Conservation (phyloP, 2,329 filamentous ascomycete genomes). For the Colletotrichum sp. region DNA sequence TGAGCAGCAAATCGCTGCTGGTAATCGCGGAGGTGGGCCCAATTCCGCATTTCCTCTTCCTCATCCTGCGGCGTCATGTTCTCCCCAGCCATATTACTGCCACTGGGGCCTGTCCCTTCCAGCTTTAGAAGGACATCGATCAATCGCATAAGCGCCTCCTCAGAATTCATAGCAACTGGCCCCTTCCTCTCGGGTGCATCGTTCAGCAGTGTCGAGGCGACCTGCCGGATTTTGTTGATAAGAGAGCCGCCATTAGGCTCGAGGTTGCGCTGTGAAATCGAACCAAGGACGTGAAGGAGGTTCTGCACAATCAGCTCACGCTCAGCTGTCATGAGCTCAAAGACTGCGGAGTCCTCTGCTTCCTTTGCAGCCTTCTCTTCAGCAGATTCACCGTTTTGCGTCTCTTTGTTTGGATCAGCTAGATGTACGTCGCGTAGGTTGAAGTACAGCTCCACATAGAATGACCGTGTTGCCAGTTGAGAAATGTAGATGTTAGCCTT, state of each 20-base stretch:
- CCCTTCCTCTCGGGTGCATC: constrained; percentile 57
- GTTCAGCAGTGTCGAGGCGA: constrained; percentile 80
- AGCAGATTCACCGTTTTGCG: constrained; percentile 35
- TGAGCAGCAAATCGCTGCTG: constrained; percentile 74
- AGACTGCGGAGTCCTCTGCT: constrained; percentile 53
- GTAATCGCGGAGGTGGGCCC: constrained; percentile 81
- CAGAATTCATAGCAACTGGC: constrained; percentile 59
- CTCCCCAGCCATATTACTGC: constrained; percentile 27
- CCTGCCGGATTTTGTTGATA: constrained; percentile 85
- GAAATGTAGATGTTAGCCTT: constrained; percentile 90
- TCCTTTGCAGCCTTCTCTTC: constrained; percentile 42
- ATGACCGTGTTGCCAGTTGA: constrained; percentile 80
- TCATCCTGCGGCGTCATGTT: constrained; percentile 65
- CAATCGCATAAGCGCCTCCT: constrained; percentile 75
- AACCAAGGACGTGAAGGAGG: constrained; percentile 75
- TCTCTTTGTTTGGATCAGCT: constrained; percentile 44
- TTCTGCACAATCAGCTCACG: constrained; percentile 83
- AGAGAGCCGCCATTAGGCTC: constrained; percentile 71
- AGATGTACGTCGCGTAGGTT: constrained; percentile 73
- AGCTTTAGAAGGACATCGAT: constrained; percentile 77
- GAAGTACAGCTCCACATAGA: constrained; percentile 87
- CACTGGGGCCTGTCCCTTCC: constrained; percentile 62
- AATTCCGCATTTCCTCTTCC: constrained; percentile 76
- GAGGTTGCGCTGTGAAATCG: constrained; percentile 84
- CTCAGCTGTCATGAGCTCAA: constrained; percentile 73